Conservation (phyloP, 495 filamentous ascomycete species). For the Niebla homalea region DNA sequence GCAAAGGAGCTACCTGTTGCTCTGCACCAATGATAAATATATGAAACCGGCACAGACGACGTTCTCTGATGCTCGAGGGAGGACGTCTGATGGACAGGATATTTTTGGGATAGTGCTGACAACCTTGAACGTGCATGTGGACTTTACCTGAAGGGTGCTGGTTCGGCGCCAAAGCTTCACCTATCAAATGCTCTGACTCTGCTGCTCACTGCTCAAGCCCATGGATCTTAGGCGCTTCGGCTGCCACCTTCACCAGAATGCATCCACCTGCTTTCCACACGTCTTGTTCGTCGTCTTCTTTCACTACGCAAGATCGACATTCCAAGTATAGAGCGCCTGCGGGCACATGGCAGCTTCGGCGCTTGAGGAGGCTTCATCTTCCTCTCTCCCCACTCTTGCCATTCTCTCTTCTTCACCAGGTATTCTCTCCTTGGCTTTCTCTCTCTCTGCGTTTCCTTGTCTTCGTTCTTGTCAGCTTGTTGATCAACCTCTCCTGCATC, state of each 20-base stretch:
- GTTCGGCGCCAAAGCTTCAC: not conserved
- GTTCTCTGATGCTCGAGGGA: no score
- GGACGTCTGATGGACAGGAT: not conserved
- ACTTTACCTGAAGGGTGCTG: not conserved
- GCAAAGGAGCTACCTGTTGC: no score
- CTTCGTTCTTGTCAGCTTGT: not conserved
- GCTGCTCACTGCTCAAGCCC: not conserved
- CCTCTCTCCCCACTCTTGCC: not conserved
- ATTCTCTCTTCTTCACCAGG: constrained; percentile 1
- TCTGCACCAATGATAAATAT: no score
- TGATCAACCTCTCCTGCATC: not conserved
- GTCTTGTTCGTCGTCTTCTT: not conserved
- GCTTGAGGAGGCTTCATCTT: constrained; percentile 1
- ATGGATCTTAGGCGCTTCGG: not conserved
- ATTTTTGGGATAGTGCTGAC: no score
- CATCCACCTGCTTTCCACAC: not conserved
- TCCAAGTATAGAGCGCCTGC: constrained; percentile 6
- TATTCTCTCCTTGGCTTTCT: constrained; percentile 1
- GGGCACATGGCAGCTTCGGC: not conserved
- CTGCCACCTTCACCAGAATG: not conserved
- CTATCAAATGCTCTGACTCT: not conserved
- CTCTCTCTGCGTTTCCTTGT: not conserved
- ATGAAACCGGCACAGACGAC: no score
- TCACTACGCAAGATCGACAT: not conserved
- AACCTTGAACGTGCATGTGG: no score